Base-by-base conservation (phyloP, 2,329 filamentous ascomycete species). In the Xylaria sp. region DNA sequence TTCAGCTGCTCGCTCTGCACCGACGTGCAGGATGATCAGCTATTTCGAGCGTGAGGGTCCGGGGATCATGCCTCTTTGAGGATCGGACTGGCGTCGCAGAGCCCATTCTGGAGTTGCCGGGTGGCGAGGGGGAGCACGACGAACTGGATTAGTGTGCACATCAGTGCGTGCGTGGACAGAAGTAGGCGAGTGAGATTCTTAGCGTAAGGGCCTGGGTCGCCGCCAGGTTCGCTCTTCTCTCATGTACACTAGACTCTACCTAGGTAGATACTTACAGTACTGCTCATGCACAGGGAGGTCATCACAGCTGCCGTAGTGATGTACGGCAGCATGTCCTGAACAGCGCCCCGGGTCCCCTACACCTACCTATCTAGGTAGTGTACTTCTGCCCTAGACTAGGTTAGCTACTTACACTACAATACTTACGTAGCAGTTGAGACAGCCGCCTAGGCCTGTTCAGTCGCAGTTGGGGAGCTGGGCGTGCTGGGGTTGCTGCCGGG, bases 51-150 rank as follows among this genome's bases (percentile, higher is more conserved):
- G 49, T n/a, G 43, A 27, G 27, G 35, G 17, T 23, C 38, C 62
- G 62, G 62, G 54, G 55, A 54, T 62, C 25, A 37, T 64, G 58
- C 62, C 59, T 48, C 13, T 62, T 64, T 44, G 46, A 64, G 62
- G n/a, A 6, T 44, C 19, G 49, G 9, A 27, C 27, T 58, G 46
- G 46, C 54, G 48, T 55, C 31, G 31, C 23, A 25, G 43, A 29
- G 41, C 48, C 29, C 23, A 52, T 54, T 53, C 58, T 58, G 54
- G 62, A 52, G 51, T 54, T 58, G 23, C 58, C 54, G 51, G 54
- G 62, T 64, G 62, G 61, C 58, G 31, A 41, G 13, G 17, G n/a
- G 37, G 41, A 27, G 23, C 23, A 40, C 7, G 33, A 17, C 6
- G 17, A 19, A 51, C 33, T 51, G 27, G 21, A 51, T 51, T 48